Conservation (phyloP, 257 asterid genomes). For the Nicotiana undulata region DNA sequence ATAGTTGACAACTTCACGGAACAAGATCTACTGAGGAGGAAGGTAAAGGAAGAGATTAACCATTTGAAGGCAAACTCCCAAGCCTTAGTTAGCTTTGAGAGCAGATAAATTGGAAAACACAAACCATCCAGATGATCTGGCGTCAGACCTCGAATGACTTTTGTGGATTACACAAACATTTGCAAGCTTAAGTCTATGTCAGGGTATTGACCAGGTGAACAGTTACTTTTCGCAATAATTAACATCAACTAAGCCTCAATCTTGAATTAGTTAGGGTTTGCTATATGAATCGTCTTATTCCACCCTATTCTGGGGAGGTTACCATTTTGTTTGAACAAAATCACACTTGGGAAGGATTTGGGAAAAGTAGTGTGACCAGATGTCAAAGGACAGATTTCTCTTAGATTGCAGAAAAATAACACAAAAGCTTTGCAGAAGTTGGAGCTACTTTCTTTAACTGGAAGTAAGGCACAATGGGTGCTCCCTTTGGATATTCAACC, state of each 20-base stretch:
- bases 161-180: not conserved
- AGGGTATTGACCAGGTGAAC: not conserved
- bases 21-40: not conserved
- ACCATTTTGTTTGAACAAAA: not conserved
- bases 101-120: not conserved
- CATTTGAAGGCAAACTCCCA: not conserved
- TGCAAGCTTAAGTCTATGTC: not conserved
- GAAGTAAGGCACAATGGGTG: not conserved
- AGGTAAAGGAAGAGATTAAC: not conserved
- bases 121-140: slow-evolving; percentile 1
- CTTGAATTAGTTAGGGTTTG: not conserved
- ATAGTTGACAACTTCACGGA: not conserved
- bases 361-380: not conserved
- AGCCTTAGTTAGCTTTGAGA: not conserved
- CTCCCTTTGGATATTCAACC: not conserved
- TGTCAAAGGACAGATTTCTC: not conserved
- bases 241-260: not conserved
- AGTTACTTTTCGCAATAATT: not conserved
- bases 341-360: not conserved
- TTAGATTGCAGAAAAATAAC: not conserved
- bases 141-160: not conserved
- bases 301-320: not conserved
- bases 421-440: not conserved
- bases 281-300: not conserved
- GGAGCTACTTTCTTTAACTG: not conserved